A percentile compares a stretch with the other conserved stretches of the same genome.
These are phyloP conservation scores for Komagataella pastoris DNA, from an alignment of 805 yeast genomes.

Conservation along the genomic window DNA sequence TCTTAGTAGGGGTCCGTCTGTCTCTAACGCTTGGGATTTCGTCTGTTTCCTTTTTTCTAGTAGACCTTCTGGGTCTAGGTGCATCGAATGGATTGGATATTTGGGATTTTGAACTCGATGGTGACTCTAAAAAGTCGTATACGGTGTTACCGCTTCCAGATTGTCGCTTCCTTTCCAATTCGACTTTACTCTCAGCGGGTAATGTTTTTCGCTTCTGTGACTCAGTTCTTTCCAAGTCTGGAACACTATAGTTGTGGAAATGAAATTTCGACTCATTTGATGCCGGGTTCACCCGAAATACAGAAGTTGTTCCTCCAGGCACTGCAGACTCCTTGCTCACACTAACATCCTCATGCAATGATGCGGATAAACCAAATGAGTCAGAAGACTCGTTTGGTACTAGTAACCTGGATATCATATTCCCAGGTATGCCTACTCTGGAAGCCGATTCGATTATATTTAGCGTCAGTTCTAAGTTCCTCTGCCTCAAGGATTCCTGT, in stretches of 20 bases:
- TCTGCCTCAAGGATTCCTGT: conserved; percentile 21
- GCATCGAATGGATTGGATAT: background rate
- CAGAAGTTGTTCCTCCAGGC: background rate
- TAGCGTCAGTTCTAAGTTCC: conserved; percentile 19
- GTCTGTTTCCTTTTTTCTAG: background rate
- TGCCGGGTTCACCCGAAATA: background rate
- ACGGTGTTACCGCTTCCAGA: background rate
- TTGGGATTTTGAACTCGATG: background rate
- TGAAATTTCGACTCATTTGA: background rate
- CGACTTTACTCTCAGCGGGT: background rate
- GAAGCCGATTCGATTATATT: conserved; percentile 9
- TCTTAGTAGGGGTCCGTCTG: background rate
- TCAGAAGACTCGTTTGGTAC: background rate
- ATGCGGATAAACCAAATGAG: background rate
- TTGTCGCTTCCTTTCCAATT: background rate
- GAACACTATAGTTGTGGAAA: background rate
- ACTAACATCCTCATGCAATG: background rate
- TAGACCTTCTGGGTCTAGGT: background rate
- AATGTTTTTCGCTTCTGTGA: background rate
- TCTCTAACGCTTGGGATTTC: background rate
- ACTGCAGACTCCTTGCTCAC: background rate
- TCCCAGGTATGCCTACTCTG: background rate
- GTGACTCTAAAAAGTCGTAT: background rate
- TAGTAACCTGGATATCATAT: background rate
- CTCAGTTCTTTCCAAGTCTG: background rate